Conservation (phyloP, 331 rosid genomes). For the Spiraea crenata region DNA sequence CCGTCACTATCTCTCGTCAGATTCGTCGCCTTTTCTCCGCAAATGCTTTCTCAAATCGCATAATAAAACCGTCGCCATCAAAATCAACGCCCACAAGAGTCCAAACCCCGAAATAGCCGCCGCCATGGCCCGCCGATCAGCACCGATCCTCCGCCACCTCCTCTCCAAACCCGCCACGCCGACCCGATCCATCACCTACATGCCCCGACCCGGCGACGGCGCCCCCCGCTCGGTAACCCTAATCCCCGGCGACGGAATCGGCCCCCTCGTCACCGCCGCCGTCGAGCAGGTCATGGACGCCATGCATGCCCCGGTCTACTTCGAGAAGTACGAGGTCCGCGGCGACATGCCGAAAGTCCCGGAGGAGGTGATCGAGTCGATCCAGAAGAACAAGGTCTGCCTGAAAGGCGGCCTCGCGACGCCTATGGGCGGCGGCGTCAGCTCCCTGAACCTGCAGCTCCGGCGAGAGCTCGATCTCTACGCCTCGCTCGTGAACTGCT, state of each 20-base stretch:
- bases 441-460: slow-evolving; percentile 70
- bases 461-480: slow-evolving; percentile 85
- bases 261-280: slow-evolving; percentile 74
- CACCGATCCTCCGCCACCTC: slow-evolving; percentile 38
- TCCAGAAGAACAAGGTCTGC: slow-evolving; percentile 81
- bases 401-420: slow-evolving; percentile 78
- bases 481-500: slow-evolving; percentile 84
- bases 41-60: slow-evolving; percentile 23
- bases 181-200: slow-evolving; percentile 69
- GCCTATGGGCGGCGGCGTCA: slow-evolving; percentile 83
- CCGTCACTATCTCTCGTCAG: neutral
- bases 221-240: slow-evolving; percentile 68
- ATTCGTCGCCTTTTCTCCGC: slow-evolving; percentile 12
- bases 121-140: slow-evolving; percentile 56
- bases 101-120: neutral
- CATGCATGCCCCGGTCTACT: slow-evolving; percentile 80
- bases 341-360: slow-evolving; percentile 74
- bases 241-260: slow-evolving; percentile 88
- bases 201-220: slow-evolving; percentile 94
- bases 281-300: slow-evolving; percentile 86
- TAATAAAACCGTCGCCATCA: slow-evolving; percentile 4
- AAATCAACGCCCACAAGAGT: neutral
- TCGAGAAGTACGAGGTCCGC: slow-evolving; percentile 62
- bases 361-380: slow-evolving; percentile 65
- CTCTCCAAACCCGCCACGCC: slow-evolving; percentile 13